Evolutionary conservation across 108 stramenopile genomes (phyloP).

Genomic region (Fistulifera pelliculosa): DNA sequence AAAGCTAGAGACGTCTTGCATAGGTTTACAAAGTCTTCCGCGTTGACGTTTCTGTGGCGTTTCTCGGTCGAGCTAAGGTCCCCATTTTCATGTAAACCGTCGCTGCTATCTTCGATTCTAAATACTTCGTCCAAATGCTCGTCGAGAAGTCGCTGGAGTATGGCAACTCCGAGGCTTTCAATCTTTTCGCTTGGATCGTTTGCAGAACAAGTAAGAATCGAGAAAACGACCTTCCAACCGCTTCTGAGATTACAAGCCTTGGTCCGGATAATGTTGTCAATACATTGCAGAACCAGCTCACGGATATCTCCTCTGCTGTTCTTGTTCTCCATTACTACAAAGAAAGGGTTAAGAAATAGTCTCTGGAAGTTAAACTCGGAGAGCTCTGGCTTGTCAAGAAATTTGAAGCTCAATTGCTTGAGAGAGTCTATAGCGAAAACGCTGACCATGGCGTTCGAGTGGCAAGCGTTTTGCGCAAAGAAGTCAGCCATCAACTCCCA

Average conservation of each 20-base stretch:
- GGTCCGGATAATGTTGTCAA: slow-evolving; percentile 78
- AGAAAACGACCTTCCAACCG: slow-evolving; percentile 88
- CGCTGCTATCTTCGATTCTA: slow-evolving; percentile 5
- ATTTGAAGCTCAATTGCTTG: slow-evolving; percentile 96
- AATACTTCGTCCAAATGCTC: slow-evolving; percentile 51
- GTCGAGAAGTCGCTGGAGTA: slow-evolving; percentile 76
- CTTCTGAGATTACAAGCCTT: slow-evolving; percentile 73
- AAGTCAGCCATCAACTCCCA: slow-evolving; percentile 91
- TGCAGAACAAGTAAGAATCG: slow-evolving; percentile 58
- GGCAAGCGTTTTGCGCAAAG: slow-evolving; percentile 89
- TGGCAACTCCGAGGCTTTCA: slow-evolving; percentile 53
- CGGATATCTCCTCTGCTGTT: slow-evolving; percentile 58
- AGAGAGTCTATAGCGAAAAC: slow-evolving; percentile 97
- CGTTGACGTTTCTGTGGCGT: slow-evolving; percentile 55
- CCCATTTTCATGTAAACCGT: slow-evolving; percentile 15
- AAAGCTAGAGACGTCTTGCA: slow-evolving; percentile 70
- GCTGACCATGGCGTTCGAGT: slow-evolving; percentile 86
- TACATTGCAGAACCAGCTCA: slow-evolving; percentile 73
- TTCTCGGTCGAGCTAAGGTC: slow-evolving; percentile 29
- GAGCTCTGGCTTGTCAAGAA: slow-evolving; percentile 95
- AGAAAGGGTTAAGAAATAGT: slow-evolving; percentile 90
- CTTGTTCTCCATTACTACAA: slow-evolving; percentile 65
- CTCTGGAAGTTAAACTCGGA: slow-evolving; percentile 96
- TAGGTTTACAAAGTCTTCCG: slow-evolving; percentile 77
- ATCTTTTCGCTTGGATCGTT: slow-evolving; percentile 56